Base-by-base conservation (phyloP, 768 basidiomycete genomes). In the Favolaschia claudopus region DNA sequence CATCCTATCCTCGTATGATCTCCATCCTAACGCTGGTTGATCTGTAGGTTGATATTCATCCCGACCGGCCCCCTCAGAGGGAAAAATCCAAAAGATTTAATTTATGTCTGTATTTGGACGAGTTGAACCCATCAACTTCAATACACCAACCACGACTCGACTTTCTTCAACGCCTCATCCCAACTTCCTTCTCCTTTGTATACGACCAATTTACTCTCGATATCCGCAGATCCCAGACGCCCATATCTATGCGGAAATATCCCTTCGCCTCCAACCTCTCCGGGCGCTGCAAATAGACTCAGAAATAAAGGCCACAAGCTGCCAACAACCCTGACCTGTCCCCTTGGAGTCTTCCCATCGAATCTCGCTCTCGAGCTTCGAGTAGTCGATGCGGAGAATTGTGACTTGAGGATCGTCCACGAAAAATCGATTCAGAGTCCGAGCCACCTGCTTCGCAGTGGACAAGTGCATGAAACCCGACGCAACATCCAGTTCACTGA, bases 381-480 rank as follows among this genome's bases (percentile, higher is more conserved):
- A 67, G 47, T 84, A 85, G 0, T 66, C 62, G 29, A 87, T 69
- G 10, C 79, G 77, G 10, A 85, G 67, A 13, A 86, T 69, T 44
- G 75, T 78, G 4, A 86, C 73, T 0, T 44, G 66, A 3, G 73
- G 64, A 33, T 81, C 73, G 13, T 76, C 62, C 2, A 53, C 42
- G 64, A 85, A 87, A 68, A 85, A 85, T 39, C 65, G 74, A 25
- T 69, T 67, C 20, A 86, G 66, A 1, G 85, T 85, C 4, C 75
- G 74, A 9, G 74, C 72, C 13, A 85, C 64, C 64, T 87, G 86
- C 7, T 61, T n/a, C 7, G 82, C 74, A 1, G 84, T 85, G 20
- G 84, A 86, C 22, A 87, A 74, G 62, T 87, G 85, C 59, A 87
- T 76, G 63, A 86, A 86, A 1, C 80, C 79, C 8, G 78, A 79